Base-by-base conservation (phyloP, 306 rosid species). In the Prinsepia uniflora region DNA sequence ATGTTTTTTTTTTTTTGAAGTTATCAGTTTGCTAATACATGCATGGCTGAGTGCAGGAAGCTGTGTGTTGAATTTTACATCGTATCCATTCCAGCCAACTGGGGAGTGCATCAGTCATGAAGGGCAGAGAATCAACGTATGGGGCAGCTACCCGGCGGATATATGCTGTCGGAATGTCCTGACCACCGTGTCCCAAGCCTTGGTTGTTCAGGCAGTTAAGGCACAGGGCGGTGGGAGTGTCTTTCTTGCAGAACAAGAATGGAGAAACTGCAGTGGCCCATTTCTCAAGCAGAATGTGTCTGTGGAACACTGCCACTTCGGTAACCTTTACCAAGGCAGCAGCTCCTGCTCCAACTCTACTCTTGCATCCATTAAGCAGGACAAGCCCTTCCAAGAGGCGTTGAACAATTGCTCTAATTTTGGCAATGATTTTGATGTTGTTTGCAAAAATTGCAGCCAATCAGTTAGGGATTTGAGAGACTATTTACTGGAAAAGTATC, bases 101-200 rank as follows among this genome's bases (percentile, higher is more conserved):
- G 75, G 73, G 13, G 87, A 82, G 63, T 90, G 96, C 60, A 45
- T n/a, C 6, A 12, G 62, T 7, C 7, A 3, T 18, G 75, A 65
- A 19, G 67, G 63, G 17, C 83, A 72, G 49, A 55, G 53, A 8
- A 70, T 86, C 50, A 54, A 6, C 19, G 18, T 19, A 0, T 92
- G 96, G 98, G 70, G 72, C 9, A 79, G 81, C 15, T 75, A 83
- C 68, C 84, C 83, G 1, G 54, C 59, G 10, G 85, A 81, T 3
- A 50, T 81, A 0, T 93, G 98, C 81, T 93, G 98, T 54, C 84
- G 90, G 4, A 86, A 88, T 15, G 83, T 81, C 53, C 84, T 88
- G 6, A 68, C 82, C 2, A 43, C 83, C 13, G 11, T 87, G 5
- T 66, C 96, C 8, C 58, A 73, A 9, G 96, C 90, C 5, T 36